Base-by-base conservation (phyloP, 805 yeast genomes). In the Priceomyces haplophilus region DNA sequence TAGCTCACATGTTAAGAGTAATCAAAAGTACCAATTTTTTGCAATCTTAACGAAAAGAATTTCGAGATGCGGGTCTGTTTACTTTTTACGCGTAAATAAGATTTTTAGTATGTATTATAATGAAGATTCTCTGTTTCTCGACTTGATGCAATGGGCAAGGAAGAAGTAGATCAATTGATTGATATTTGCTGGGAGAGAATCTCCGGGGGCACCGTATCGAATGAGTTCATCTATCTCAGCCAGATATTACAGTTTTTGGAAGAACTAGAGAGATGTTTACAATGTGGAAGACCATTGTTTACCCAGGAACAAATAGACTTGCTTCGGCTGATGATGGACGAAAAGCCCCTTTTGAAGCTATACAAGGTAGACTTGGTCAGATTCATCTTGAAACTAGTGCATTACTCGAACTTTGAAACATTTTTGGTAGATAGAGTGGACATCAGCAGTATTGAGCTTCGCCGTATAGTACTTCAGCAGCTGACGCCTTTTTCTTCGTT, bases 361-460 rank as follows among this genome's bases (percentile, higher is more conserved):
- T 52, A 50, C 37, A 56, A 51, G 38, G 30, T 38, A 2, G 64
- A 62, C 24, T 48, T 63, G 15, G 41, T 50, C 20, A 45, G 48
- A 34, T 62, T 65, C 42, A 10, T 65, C 6, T 39, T 59, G 16
- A 56, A 52, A 20, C 43, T 64, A 24, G 61, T 57, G 3, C 51
- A 53, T 7, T 45, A 46, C 31, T 15, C 44, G 13, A 46, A 46
- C 17, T 52, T 64, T 32, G 53, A 52, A 15, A 46, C 34, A 23
- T 56, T 63, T 23, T 41, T 65, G 2, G 30, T 13, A 5, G 59
- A 57, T 4, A 45, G 68, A 38, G 49, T 47, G n/a, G 49, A 52
- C n/a, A 33, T 57, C 3, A 36, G 29, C 12, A 24, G 23, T 10
- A 15, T n/a, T 18, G 46, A 49, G 13, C 29, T 50, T 7, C 31